phyloP scores from a whole-genome alignment of 148 eudicot genomes.

The Linanthus parryae region DNA sequence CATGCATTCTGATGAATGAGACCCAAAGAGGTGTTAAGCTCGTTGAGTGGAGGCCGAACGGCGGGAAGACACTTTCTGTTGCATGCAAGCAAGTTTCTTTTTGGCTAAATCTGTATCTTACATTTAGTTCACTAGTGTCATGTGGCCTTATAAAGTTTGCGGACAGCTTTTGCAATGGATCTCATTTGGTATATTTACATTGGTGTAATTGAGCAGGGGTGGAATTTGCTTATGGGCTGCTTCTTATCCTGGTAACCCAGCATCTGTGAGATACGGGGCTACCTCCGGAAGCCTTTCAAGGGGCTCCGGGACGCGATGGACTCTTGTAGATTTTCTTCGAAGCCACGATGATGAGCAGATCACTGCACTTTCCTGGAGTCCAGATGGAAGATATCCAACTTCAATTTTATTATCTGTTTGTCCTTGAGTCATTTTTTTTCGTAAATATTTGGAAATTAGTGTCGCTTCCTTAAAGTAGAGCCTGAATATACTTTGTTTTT shows the following conservation, averaged over 20 bases:
- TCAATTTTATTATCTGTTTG: not conserved
- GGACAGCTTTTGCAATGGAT: not conserved
- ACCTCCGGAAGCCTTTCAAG: conserved; percentile 65
- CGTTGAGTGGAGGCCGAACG: conserved; percentile 98
- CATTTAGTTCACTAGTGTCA: not conserved
- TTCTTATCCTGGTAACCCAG: conserved; percentile 86
- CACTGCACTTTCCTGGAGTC: conserved; percentile 96
- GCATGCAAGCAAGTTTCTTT: conserved; percentile 80
- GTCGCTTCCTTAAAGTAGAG: no score
- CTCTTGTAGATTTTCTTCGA: conserved; percentile 82
- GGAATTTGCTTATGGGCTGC: conserved; percentile 97
- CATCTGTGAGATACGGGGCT: conserved; percentile 85
- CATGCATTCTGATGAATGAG: conserved; percentile 68
- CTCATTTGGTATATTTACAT: not conserved
- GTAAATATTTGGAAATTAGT: no score
- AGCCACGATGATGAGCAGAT: conserved; percentile 69
- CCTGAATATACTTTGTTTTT: no score
- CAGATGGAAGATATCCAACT: conserved; percentile 98
- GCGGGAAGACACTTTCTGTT: conserved; percentile 87
- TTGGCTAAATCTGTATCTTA: conserved; percentile 1
- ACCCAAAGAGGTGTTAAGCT: conserved; percentile 72
- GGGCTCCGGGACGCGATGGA: conserved; percentile 81
- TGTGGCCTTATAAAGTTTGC: not conserved
- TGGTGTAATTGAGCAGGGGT: conserved; percentile 61
- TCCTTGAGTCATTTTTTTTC: no score